Conservation (phyloP, 176 grass and related monocot species). For the Avena insularis region DNA sequence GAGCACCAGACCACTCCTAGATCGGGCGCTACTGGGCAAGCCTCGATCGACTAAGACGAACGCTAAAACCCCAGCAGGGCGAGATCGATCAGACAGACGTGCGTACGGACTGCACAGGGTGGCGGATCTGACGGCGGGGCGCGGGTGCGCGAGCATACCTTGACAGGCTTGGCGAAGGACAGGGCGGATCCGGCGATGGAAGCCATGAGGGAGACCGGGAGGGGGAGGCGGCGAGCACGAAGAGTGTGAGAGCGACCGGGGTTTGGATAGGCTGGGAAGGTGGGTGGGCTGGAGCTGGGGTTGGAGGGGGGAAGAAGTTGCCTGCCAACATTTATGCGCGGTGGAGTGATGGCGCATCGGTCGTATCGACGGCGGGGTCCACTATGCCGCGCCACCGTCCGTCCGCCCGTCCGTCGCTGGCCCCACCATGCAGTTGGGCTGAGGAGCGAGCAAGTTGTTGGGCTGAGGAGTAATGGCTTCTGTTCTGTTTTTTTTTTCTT, state of each 20-base stretch:
- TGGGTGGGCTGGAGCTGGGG: not conserved
- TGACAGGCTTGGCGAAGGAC: slow-evolving; percentile 53
- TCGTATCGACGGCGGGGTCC: slow-evolving; percentile 51
- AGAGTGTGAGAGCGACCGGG: slow-evolving; percentile 45
- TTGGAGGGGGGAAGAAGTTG: not conserved
- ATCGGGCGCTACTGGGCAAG: not conserved
- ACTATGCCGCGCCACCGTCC: slow-evolving; percentile 8
- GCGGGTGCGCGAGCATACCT: slow-evolving; percentile 26
- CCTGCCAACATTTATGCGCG: slow-evolving; percentile 10
- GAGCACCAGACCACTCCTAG: not conserved
- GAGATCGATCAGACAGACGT: not conserved
- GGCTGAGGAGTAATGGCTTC: not conserved
- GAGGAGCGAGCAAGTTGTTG: too few species aligned
- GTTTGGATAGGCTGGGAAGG: not conserved
- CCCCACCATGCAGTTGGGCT: too few species aligned
- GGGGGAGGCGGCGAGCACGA: slow-evolving; percentile 56
- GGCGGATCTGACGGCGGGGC: not conserved
- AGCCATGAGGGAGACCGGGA: slow-evolving; percentile 39
- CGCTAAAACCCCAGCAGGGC: not conserved
- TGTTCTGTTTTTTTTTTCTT: not conserved
- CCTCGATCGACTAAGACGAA: not conserved
- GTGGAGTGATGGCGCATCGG: slow-evolving; percentile 30
- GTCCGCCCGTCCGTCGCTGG: not conserved
- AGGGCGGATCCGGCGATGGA: slow-evolving; percentile 55
- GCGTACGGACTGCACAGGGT: not conserved